phyloP scores from a whole-genome alignment of 768 basidiomycete species.

The Lentinus tigrinus region DNA sequence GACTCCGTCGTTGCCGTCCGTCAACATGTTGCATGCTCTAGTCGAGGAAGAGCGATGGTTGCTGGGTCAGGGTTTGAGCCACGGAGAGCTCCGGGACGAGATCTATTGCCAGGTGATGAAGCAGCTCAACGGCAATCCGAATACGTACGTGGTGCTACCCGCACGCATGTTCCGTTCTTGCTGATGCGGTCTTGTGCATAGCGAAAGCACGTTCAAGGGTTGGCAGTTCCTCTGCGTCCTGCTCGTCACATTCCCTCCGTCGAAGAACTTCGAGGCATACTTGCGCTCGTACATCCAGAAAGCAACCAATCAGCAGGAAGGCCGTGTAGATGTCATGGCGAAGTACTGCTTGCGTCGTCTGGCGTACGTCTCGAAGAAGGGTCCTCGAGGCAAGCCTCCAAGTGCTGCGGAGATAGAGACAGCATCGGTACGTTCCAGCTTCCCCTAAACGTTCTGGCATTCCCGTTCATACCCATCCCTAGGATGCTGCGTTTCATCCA shows the following conservation, averaged over 20 bases:
- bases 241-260: slow-evolving; percentile 89
- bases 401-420: slow-evolving; percentile 86
- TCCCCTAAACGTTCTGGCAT: not conserved
- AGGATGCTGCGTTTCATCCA: slow-evolving; percentile 94
- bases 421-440: slow-evolving; percentile 60
- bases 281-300: slow-evolving; percentile 77
- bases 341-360: slow-evolving; percentile 87
- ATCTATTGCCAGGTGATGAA: slow-evolving; percentile 93
- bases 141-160: slow-evolving; percentile 56
- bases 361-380: slow-evolving; percentile 72
- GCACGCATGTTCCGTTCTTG: too few relatives aligned
- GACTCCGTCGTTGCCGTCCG: slow-evolving; percentile 42
- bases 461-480: not conserved
- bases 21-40: slow-evolving; percentile 36
- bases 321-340: slow-evolving; percentile 86
- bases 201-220: slow-evolving; percentile 85
- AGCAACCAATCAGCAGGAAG: slow-evolving; percentile 64
- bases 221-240: slow-evolving; percentile 93
- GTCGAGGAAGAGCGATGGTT: slow-evolving; percentile 89
- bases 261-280: slow-evolving; percentile 88
- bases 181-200: slow-evolving; percentile 27
- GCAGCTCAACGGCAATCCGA: slow-evolving; percentile 82
- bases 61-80: slow-evolving; percentile 71
- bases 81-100: slow-evolving; percentile 88
- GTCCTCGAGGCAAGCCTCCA: slow-evolving; percentile 83